Conservation (phyloP, 768 basidiomycete species). For the Auricularia cornea region DNA sequence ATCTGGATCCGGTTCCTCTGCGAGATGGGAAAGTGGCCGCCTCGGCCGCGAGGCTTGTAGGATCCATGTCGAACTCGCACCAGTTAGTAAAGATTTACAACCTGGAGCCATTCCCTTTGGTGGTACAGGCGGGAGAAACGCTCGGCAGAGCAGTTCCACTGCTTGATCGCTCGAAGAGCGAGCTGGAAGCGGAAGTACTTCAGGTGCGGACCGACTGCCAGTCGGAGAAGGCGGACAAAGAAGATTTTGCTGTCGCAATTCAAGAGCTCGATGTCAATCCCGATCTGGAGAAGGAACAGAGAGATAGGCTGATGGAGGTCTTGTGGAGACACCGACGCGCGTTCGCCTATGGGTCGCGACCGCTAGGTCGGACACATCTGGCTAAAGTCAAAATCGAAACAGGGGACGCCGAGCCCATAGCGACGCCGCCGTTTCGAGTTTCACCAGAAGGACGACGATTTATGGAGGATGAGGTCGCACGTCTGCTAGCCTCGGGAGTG, state of each 20-base stretch:
- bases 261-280: not conserved
- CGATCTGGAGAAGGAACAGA: not conserved
- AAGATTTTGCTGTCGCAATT: not conserved
- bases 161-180: not conserved
- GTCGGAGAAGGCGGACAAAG: not conserved
- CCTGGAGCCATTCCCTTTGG: not conserved
- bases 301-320: not conserved
- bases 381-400: not conserved
- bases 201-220: not conserved
- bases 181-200: not conserved
- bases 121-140: not conserved
- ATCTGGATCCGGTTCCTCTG: not conserved
- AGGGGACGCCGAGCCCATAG: not conserved
- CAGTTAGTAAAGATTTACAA: not conserved
- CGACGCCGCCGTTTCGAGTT: not conserved
- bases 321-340: not conserved
- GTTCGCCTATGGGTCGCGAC: not conserved
- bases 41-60: not conserved
- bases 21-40: not conserved
- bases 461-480: not conserved
- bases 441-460: not conserved
- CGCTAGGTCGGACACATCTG: not conserved
- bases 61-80: not conserved
- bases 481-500: conserved; percentile 14
- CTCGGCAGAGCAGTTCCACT: not conserved